These are phyloP conservation scores for Diaporthe caulivora DNA, from an alignment of 2,329 filamentous ascomycete species.

Conservation along the genomic window DNA sequence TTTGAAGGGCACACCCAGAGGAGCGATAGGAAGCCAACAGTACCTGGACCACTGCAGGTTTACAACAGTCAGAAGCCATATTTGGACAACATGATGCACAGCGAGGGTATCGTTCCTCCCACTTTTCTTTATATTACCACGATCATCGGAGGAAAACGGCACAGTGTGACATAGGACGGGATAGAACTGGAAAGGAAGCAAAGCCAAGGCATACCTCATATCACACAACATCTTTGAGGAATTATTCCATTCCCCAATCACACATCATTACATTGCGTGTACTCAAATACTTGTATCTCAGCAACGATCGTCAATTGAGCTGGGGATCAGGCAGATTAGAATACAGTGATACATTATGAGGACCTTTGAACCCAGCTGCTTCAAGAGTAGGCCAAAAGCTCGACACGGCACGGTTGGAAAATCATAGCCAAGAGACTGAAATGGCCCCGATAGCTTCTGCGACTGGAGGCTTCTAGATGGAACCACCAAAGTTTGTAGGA, in stretches of 20 bases:
- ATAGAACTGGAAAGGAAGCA: constrained; percentile 7
- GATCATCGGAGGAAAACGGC: background rate
- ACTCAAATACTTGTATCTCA: background rate
- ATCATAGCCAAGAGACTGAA: background rate
- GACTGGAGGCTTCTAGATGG: no score
- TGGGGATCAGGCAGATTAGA: background rate
- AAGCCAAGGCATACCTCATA: background rate
- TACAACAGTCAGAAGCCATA: constrained; percentile 10
- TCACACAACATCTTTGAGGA: constrained; percentile 10
- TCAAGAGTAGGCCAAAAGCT: background rate
- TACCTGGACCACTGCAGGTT: background rate
- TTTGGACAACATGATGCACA: background rate
- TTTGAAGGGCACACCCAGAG: constrained; percentile 2
- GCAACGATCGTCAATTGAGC: background rate
- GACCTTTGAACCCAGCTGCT: background rate
- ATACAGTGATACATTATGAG: constrained; percentile 10
- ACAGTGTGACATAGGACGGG: constrained; percentile 10
- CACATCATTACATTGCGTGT: background rate
- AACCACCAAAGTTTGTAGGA: no score
- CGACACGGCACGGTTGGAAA: background rate
- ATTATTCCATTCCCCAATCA: background rate
- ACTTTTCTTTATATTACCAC: background rate
- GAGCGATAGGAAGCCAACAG: constrained; percentile 2
- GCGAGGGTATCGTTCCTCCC: background rate
- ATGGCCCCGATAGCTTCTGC: no score